Evolutionary conservation across 768 basidiomycete species (phyloP).

Genomic region (Naganishia randhawae): DNA sequence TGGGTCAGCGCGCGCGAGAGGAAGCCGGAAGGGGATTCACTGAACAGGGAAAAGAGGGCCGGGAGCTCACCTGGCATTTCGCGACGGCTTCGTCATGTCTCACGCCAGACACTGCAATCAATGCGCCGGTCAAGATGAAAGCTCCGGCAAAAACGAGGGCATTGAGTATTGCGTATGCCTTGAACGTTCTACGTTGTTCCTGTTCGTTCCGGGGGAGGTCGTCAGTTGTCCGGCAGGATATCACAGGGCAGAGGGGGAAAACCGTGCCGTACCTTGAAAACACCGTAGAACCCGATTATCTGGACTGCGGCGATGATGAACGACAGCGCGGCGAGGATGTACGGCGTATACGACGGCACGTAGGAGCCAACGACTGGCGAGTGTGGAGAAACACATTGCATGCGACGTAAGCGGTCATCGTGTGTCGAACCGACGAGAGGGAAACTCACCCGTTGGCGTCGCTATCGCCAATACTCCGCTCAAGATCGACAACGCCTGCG

Average conservation of each 20-base stretch:
- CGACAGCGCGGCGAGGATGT: constrained; percentile 70
- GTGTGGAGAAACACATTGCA: not conserved
- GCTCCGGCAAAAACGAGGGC: constrained; percentile 52
- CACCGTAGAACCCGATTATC: constrained; percentile 78
- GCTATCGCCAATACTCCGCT: constrained; percentile 43
- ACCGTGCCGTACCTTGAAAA: constrained; percentile 59
- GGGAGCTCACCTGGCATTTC: constrained; percentile 58
- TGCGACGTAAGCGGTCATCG: not conserved
- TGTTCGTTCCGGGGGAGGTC: constrained; percentile 14
- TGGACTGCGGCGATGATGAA: constrained; percentile 75
- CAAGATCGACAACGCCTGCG: constrained; percentile 37
- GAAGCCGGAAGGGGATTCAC: too few species aligned
- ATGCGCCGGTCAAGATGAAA: constrained; percentile 73
- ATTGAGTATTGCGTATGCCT: constrained; percentile 40
- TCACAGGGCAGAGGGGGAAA: not conserved
- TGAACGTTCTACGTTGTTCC: constrained; percentile 50
- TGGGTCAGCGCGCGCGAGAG: not conserved
- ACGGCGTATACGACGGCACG: constrained; percentile 70
- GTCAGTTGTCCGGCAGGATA: not conserved
- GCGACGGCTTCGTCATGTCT: constrained; percentile 69
- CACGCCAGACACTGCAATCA: constrained; percentile 74
- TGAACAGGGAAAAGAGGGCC: not conserved
- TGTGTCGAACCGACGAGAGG: not conserved
- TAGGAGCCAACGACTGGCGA: constrained; percentile 85
- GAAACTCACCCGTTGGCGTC: constrained; percentile 34